phyloP scores from a whole-genome alignment of 371 early-diverging fungal genomes.

The Mycotypha africana region DNA sequence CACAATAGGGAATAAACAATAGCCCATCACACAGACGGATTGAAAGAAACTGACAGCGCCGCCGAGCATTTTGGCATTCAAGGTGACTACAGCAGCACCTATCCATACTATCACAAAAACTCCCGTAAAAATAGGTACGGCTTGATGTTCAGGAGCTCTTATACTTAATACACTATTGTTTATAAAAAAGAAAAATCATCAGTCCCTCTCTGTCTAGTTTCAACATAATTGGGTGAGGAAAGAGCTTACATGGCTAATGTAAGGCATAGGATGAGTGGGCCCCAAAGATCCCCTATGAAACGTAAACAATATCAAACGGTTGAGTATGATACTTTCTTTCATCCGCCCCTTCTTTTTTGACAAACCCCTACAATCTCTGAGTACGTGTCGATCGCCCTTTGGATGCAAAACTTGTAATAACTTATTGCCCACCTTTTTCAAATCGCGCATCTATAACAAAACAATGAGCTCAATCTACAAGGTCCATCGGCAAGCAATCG shows the following conservation, averaged over 20 bases:
- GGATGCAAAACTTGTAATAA: constrained; percentile 72
- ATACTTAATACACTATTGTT: constrained; percentile 51
- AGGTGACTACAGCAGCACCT: constrained; percentile 88
- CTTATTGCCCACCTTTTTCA: constrained; percentile 68
- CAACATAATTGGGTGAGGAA: constrained; percentile 6
- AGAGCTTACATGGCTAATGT: constrained; percentile 80
- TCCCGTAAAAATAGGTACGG: constrained; percentile 81
- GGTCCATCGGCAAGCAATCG: background rate
- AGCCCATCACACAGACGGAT: constrained; percentile 90
- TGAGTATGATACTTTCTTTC: no score
- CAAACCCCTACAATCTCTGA: constrained; percentile 67
- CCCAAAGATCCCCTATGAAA: constrained; percentile 89
- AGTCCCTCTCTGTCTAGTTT: background rate
- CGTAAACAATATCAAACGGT: background rate
- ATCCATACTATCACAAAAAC: constrained; percentile 90
- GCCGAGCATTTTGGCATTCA: constrained; percentile 90
- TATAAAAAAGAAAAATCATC: background rate
- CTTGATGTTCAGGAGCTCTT: constrained; percentile 64
- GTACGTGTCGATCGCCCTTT: constrained; percentile 55
- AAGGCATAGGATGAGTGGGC: constrained; percentile 87
- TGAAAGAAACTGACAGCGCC: constrained; percentile 92
- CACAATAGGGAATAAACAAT: constrained; percentile 90
- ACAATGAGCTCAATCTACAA: no score
- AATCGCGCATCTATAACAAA: constrained; percentile 73
- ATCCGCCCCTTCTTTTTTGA: no score